Percentiles rank a stretch among this genome's conserved stretches.
Conservation (phyloP, 1,284 basidiomycete genomes). For the Malassezia japonica region DNA sequence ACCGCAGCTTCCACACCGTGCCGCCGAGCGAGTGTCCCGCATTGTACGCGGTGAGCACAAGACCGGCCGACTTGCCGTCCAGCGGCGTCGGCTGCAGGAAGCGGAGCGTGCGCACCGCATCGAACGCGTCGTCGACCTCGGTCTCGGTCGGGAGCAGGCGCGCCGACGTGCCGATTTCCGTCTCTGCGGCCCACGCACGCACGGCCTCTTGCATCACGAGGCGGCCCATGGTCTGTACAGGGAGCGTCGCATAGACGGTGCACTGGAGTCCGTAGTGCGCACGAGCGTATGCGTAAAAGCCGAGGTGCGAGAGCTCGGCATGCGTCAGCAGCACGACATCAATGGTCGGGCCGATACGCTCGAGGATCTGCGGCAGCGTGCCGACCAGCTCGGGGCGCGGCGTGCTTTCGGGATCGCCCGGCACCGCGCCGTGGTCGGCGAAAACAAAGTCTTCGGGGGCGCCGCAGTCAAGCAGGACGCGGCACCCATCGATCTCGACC, state of each 20-base stretch:
- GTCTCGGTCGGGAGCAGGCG: constrained; percentile 63
- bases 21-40: constrained; percentile 93
- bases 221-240: constrained; percentile 89
- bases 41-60: constrained; percentile 91
- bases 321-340: constrained; percentile 86
- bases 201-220: constrained; percentile 56
- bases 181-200: constrained; percentile 32
- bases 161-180: constrained; percentile 28
- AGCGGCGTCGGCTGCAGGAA: constrained; percentile 94
- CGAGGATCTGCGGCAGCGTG: constrained; percentile 8
- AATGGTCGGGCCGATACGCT: constrained; percentile 57
- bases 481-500: constrained; percentile 85
- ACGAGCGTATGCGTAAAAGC: constrained; percentile 81
- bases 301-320: constrained; percentile 77
- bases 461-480: constrained; percentile 88
- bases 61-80: constrained; percentile 54
- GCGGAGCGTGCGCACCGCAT: constrained; percentile 77
- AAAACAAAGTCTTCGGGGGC: constrained; percentile 42
- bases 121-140: constrained; percentile 89
- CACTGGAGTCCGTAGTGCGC: constrained; percentile 78
- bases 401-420: not conserved
- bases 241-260: constrained; percentile 89
- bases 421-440: not conserved
- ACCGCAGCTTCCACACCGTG: constrained; percentile 95
- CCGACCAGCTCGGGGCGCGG: not conserved